Conservation (phyloP, 768 basidiomycete genomes). For the Butyriboletus loyo region DNA sequence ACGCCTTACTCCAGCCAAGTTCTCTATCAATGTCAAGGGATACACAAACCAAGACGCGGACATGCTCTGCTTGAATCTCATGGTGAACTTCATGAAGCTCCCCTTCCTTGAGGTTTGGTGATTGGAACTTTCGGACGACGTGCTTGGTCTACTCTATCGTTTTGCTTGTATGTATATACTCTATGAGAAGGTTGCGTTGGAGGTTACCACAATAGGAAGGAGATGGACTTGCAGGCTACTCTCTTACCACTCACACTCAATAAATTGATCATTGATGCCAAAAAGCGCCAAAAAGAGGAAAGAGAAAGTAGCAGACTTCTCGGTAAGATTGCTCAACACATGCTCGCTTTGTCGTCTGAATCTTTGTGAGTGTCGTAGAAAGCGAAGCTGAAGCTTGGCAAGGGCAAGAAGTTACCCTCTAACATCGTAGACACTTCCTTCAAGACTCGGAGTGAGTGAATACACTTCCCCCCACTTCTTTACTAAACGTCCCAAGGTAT, state of each 20-base stretch:
- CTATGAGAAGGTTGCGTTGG: not conserved
- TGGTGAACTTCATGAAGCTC: slow-evolving; percentile 67
- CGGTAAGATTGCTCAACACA: slow-evolving; percentile 40
- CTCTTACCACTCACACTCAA: too few species aligned
- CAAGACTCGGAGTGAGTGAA: slow-evolving; percentile 80
- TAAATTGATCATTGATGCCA: slow-evolving; percentile 51
- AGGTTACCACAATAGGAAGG: slow-evolving; percentile 12
- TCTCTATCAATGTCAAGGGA: slow-evolving; percentile 64
- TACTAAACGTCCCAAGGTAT: slow-evolving; percentile 57
- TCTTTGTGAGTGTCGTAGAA: slow-evolving; percentile 50
- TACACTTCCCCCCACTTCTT: not conserved
- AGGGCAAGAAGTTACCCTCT: slow-evolving; percentile 75
- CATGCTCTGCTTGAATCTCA: slow-evolving; percentile 77
- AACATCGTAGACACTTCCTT: slow-evolving; percentile 97
- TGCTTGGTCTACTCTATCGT: not conserved
- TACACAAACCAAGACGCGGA: slow-evolving; percentile 71
- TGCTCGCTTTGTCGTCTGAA: not conserved
- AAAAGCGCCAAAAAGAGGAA: slow-evolving; percentile 86
- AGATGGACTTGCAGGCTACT: too few species aligned
- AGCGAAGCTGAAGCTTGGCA: slow-evolving; percentile 95
- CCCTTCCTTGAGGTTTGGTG: slow-evolving; percentile 29
- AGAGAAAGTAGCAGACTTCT: slow-evolving; percentile 85
- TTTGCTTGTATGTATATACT: slow-evolving; percentile 7
- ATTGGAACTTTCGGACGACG: slow-evolving; percentile 9
- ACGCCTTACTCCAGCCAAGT: slow-evolving; percentile 63